Evolutionary conservation across 257 asterid genomes (phyloP).

Genomic region (Solanum microdontum): DNA sequence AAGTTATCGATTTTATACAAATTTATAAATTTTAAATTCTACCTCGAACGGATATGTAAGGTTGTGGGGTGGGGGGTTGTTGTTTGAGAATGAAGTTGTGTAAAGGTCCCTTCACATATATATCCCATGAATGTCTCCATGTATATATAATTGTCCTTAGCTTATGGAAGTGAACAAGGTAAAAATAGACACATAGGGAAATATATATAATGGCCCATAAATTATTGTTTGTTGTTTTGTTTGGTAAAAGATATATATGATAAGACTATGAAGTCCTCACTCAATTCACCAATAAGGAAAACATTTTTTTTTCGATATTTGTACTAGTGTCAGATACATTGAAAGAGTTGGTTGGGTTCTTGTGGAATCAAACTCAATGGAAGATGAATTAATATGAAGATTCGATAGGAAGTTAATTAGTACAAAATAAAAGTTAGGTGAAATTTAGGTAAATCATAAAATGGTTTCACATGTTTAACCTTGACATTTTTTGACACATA

Average conservation of each 20-base stretch:
- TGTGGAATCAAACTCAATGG: too few relatives aligned
- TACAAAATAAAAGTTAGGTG: too few relatives aligned
- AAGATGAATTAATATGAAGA: too few relatives aligned
- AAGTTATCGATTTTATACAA: not conserved
- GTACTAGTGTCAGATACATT: not conserved
- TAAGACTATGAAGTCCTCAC: constrained; percentile 39
- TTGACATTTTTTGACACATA: too few relatives aligned
- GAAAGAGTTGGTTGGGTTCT: too few relatives aligned
- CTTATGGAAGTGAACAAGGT: constrained; percentile 20
- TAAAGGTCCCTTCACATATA: not conserved
- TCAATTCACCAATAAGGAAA: constrained; percentile 23
- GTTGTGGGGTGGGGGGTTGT: not conserved
- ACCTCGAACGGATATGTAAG: not conserved
- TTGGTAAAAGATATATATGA: not conserved
- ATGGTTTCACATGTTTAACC: too few relatives aligned
- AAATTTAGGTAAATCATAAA: too few relatives aligned
- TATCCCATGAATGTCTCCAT: not conserved
- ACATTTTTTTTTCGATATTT: not conserved
- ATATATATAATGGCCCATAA: constrained; percentile 1
- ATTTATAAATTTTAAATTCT: not conserved
- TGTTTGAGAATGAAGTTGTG: not conserved
- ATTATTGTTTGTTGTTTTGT: constrained; percentile 20
- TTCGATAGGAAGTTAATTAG: too few relatives aligned
- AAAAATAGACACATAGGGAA: constrained; percentile 2
- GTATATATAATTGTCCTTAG: not conserved